phyloP scores from a whole-genome alignment of 345 rosid genomes.

The Cardiospermum halicacabum region DNA sequence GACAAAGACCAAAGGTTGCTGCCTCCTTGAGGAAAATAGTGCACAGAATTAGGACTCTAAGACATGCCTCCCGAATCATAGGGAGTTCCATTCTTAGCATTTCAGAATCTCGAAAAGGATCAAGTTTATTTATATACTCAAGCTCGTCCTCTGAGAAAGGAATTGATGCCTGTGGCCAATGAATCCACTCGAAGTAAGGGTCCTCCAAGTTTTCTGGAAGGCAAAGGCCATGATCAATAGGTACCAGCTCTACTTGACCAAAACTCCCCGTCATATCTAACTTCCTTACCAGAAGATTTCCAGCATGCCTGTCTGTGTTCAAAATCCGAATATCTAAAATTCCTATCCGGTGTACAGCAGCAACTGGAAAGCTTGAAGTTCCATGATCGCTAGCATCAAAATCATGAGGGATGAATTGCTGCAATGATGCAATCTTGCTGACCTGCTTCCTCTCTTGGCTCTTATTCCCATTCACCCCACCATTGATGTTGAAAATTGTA shows the following conservation, averaged over 20 bases:
- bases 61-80: slow-evolving; percentile 63
- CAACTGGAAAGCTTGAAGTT: slow-evolving; percentile 68
- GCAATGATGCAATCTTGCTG: slow-evolving; percentile 80
- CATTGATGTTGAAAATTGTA: slow-evolving; percentile 56
- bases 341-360: slow-evolving; percentile 66
- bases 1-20: slow-evolving; percentile 41
- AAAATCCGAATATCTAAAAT: slow-evolving; percentile 65
- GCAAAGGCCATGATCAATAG: slow-evolving; percentile 72
- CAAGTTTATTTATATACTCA: slow-evolving; percentile 45
- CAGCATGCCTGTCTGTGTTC: slow-evolving; percentile 64
- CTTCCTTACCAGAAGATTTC: slow-evolving; percentile 66
- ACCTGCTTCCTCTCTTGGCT: slow-evolving; percentile 40
- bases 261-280: slow-evolving; percentile 45
- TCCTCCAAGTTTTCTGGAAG: slow-evolving; percentile 64
- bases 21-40: slow-evolving; percentile 62
- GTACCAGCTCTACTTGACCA: slow-evolving; percentile 55
- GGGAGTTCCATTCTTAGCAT: slow-evolving; percentile 61
- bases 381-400: slow-evolving; percentile 83
- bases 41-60: slow-evolving; percentile 52
- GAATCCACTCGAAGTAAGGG: slow-evolving; percentile 72
- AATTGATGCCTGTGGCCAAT: slow-evolving; percentile 70
- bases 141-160: slow-evolving; percentile 68
- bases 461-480: slow-evolving; percentile 47
- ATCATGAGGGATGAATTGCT: slow-evolving; percentile 68
- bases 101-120: slow-evolving; percentile 43